phyloP scores from a whole-genome alignment of 257 asterid genomes.

The Solanum paucissectum region DNA sequence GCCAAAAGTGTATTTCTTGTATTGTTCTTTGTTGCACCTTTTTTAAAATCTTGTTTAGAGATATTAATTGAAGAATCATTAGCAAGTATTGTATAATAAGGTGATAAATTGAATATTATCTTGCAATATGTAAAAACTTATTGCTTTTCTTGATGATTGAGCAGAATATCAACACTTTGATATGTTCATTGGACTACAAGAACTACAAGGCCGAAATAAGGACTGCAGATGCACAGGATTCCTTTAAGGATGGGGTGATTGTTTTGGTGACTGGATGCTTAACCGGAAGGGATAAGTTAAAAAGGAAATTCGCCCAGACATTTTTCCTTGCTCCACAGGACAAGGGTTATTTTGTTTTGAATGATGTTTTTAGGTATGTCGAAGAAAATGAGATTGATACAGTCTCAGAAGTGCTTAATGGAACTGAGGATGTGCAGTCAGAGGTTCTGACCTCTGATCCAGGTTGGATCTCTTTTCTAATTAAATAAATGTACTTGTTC shows the following conservation, averaged over 20 bases:
- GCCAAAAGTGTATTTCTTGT: not conserved
- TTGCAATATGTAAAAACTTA: not conserved
- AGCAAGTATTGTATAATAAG: not conserved
- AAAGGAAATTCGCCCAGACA: slow-evolving; percentile 64
- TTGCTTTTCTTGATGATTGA: slow-evolving; percentile 13
- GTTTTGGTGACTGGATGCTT: slow-evolving; percentile 85
- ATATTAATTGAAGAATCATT: not conserved
- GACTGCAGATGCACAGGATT: slow-evolving; percentile 87
- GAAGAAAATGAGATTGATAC: slow-evolving; percentile 45
- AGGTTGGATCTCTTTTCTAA: slow-evolving; percentile 29
- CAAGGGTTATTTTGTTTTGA: slow-evolving; percentile 72
- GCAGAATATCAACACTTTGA: slow-evolving; percentile 67
- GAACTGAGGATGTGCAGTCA: slow-evolving; percentile 27
- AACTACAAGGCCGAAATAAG: slow-evolving; percentile 89
- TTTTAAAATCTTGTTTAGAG: not conserved
- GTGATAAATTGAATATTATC: not conserved
- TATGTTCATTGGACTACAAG: slow-evolving; percentile 75
- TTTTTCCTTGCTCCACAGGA: slow-evolving; percentile 96
- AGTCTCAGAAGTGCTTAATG: slow-evolving; percentile 11
- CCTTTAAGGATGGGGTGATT: slow-evolving; percentile 59
- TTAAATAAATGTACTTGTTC: not conserved
- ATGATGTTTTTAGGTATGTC: slow-evolving; percentile 72
- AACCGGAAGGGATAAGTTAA: slow-evolving; percentile 66
- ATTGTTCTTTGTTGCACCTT: not conserved
- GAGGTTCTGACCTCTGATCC: slow-evolving; percentile 29